phyloP scores from a whole-genome alignment of 257 asterid genomes.

The Hygrophila difformis region DNA sequence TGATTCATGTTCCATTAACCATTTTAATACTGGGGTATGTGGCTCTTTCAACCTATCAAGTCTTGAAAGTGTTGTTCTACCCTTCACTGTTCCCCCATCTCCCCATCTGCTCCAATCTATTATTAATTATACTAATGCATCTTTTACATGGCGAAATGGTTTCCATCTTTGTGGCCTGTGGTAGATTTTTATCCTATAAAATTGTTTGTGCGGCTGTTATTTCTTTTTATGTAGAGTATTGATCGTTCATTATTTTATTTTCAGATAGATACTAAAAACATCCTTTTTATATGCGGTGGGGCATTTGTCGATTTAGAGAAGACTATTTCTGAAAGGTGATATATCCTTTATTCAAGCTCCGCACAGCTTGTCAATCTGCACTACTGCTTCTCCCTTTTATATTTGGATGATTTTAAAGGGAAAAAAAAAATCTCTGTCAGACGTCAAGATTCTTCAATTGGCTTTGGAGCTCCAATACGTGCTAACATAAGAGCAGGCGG shows the following conservation, averaged over 20 bases:
- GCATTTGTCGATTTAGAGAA: conserved; percentile 91
- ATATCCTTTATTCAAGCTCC: conserved; percentile 10
- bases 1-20: conserved; percentile 4
- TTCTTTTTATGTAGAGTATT: conserved; percentile 10
- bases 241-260: conserved; percentile 10
- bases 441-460: conserved; percentile 91
- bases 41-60: no score
- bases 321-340: conserved; percentile 88
- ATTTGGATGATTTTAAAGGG: conserved; percentile 7
- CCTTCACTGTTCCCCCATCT: no score
- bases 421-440: conserved; percentile 31
- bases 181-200: conserved; percentile 3
- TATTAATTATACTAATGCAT: no score
- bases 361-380: conserved; percentile 1
- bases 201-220: conserved; percentile 1
- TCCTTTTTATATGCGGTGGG: conserved; percentile 91
- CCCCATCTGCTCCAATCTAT: no score
- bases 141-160: no score
- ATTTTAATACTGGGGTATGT: no score
- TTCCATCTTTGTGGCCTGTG: conserved; percentile 14
- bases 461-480: conserved; percentile 91
- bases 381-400: conserved; percentile 12
- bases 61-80: no score
- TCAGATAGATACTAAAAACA: conserved; percentile 88
- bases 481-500: conserved; percentile 86